phyloP scores from a whole-genome alignment of 805 yeast genomes.

The Hanseniaspora taiwanica region DNA sequence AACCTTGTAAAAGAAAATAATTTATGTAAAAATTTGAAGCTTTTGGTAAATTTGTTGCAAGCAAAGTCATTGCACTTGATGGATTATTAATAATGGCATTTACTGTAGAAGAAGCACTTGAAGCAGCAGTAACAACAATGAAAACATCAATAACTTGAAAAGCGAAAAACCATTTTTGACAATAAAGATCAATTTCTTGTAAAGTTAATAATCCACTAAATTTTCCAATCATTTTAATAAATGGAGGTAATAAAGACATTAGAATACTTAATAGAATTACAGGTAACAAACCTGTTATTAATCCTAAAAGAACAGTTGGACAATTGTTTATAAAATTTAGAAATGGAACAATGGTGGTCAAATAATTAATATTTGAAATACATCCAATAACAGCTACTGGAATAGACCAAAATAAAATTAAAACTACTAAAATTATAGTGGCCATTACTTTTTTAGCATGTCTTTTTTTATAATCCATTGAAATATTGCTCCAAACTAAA shows the following conservation, averaged over 20 bases:
- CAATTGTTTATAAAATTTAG: conserved; percentile 62
- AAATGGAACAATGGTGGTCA: conserved; percentile 61
- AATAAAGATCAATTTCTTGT: conserved; percentile 64
- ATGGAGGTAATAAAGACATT: conserved; percentile 78
- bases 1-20: conserved; percentile 71
- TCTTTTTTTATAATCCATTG: conserved; percentile 45
- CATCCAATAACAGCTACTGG: conserved; percentile 97
- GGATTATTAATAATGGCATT: conserved; percentile 59
- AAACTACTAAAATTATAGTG: conserved; percentile 43
- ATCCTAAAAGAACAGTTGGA: conserved; percentile 60
- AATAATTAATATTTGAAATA: conserved; percentile 71
- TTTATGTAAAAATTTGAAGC: conserved; percentile 84
- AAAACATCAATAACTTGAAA: conserved; percentile 88
- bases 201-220: conserved; percentile 57
- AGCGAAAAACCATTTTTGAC: conserved; percentile 81
- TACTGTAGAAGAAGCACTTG: conserved; percentile 68
- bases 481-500: conserved; percentile 68
- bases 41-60: conserved; percentile 71
- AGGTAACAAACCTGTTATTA: conserved; percentile 81
- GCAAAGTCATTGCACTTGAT: conserved; percentile 51
- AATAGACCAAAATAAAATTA: conserved; percentile 85
- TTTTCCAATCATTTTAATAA: conserved; percentile 66
- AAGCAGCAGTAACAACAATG: conserved; percentile 68
- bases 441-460: conserved; percentile 45
- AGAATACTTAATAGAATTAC: conserved; percentile 65